phyloP scores from a whole-genome alignment of 179 eudicot species.

The Actinidia arguta region DNA sequence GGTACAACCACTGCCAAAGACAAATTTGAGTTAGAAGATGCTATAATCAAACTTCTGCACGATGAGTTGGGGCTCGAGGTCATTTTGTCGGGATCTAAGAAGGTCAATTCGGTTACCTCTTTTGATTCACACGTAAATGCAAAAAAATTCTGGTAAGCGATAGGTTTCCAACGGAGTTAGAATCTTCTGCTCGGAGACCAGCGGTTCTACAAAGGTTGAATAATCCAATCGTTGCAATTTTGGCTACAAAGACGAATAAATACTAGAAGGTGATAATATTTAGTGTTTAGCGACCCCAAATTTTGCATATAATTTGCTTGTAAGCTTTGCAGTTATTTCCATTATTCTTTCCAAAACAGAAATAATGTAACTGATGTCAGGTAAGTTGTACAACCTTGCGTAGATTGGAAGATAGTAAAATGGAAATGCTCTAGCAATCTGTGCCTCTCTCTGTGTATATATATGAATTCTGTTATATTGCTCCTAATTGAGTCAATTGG shows the following conservation, averaged over 20 bases:
- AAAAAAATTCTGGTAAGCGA: constrained; percentile 15
- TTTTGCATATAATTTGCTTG: background rate
- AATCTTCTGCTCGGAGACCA: constrained; percentile 72
- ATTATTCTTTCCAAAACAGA: background rate
- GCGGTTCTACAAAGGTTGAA: constrained; percentile 59
- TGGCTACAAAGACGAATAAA: constrained; percentile 63
- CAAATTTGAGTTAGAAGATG: constrained; percentile 44
- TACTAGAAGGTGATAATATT: constrained; percentile 13
- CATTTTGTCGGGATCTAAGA: constrained; percentile 39
- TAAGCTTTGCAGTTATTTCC: background rate
- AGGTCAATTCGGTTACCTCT: constrained; percentile 21
- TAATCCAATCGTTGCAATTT: constrained; percentile 58
- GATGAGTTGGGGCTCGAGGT: constrained; percentile 83
- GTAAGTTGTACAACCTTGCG: background rate
- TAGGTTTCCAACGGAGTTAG: constrained; percentile 22
- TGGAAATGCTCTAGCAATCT: constrained; percentile 2
- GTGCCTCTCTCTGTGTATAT: background rate
- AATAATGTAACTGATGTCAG: constrained; percentile 1
- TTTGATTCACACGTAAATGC: constrained; percentile 22
- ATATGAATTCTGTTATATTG: background rate
- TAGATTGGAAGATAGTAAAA: background rate
- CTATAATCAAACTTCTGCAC: constrained; percentile 62
- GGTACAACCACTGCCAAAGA: constrained; percentile 20
- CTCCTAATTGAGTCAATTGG: background rate
- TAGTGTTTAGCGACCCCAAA: background rate